These are phyloP conservation scores for Amanita thiersii DNA, from an alignment of 768 basidiomycete genomes.

Conservation along the genomic window DNA sequence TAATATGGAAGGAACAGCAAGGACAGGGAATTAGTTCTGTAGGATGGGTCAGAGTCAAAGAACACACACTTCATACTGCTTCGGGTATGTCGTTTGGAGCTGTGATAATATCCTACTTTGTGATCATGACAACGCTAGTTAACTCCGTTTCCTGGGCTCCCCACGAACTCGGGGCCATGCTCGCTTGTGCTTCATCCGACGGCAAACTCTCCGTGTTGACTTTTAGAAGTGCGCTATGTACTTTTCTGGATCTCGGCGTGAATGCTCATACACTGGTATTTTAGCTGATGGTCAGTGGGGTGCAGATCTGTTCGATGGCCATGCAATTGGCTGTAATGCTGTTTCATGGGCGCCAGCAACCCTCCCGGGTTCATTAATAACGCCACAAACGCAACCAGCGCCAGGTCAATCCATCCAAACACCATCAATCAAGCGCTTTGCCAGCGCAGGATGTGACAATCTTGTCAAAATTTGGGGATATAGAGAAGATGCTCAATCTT, in stretches of 20 bases:
- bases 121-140: slow-evolving; percentile 37
- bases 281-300: slow-evolving; percentile 95
- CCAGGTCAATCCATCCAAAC: slow-evolving; percentile 37
- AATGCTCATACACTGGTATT: background rate
- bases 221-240: slow-evolving; percentile 74
- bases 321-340: slow-evolving; percentile 94
- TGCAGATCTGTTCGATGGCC: slow-evolving; percentile 90
- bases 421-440: slow-evolving; percentile 82
- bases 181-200: slow-evolving; percentile 95
- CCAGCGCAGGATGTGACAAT: slow-evolving; percentile 94
- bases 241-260: background rate
- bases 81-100: slow-evolving; percentile 54
- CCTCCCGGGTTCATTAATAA: slow-evolving; percentile 77
- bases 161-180: slow-evolving; percentile 92
- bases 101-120: background rate
- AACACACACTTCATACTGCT: slow-evolving; percentile 89
- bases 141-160: slow-evolving; percentile 99
- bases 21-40: slow-evolving; percentile 44
- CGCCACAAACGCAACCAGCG: slow-evolving; percentile 44
- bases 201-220: slow-evolving; percentile 94
- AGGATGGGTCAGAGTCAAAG: slow-evolving; percentile 91
- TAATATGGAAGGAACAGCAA: slow-evolving; percentile 95
- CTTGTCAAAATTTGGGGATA: slow-evolving; percentile 92
- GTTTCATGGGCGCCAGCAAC: slow-evolving; percentile 96
- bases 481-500: slow-evolving; percentile 79